Evolutionary conservation across 2,329 filamentous ascomycete genomes (phyloP).

Genomic region (Fusarium falciforme): DNA sequence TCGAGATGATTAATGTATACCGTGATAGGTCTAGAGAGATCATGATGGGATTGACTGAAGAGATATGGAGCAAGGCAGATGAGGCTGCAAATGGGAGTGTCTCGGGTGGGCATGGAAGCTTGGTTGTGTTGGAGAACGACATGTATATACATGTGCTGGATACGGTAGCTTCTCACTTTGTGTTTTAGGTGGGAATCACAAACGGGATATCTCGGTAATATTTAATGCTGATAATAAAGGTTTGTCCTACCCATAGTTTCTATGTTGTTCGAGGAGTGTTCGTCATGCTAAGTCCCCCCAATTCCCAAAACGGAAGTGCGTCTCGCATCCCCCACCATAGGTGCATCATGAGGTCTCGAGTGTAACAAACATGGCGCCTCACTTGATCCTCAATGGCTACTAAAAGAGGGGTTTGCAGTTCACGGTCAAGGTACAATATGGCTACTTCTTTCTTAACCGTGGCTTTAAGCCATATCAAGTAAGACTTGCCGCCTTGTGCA

Average conservation of each 20-base stretch:
- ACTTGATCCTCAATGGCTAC: neutral
- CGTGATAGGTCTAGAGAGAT: constrained; percentile 5
- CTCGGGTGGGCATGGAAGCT: neutral
- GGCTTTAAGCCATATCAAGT: neutral
- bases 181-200: neutral
- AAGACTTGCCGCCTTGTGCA: neutral
- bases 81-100: neutral
- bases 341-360: neutral
- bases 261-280: neutral
- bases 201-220: neutral
- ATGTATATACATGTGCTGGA: neutral
- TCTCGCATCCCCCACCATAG: constrained; percentile 11
- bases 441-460: neutral
- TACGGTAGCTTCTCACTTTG: neutral
- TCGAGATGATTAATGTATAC: constrained; percentile 8
- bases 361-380: neutral
- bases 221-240: neutral
- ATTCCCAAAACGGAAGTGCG: constrained; percentile 9
- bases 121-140: neutral
- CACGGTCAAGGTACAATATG: neutral
- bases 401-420: neutral
- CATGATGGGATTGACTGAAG: constrained; percentile 16
- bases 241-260: neutral
- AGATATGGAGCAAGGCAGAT: constrained; percentile 13
- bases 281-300: neutral